phyloP scores from a whole-genome alignment of 2,329 filamentous ascomycete genomes.

The Aspergillus terreus region DNA sequence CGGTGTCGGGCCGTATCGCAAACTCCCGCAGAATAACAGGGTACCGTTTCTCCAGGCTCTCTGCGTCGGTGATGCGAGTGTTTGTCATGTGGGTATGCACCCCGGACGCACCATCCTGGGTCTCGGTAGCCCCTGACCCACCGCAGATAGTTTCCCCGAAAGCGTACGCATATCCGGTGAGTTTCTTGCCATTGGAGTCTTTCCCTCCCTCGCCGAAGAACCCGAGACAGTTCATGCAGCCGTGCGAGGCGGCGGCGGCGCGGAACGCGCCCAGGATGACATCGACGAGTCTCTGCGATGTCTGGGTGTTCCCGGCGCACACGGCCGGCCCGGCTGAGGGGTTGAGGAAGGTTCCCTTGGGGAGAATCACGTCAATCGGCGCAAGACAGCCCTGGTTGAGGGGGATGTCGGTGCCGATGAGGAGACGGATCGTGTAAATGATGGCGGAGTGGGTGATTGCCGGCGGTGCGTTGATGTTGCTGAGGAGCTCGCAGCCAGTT shows the following conservation, averaged over 20 bases:
- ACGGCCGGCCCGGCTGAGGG: constrained; percentile 75
- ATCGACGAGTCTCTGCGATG: constrained; percentile 74
- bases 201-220: constrained; percentile 56
- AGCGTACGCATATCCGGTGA: constrained; percentile 61
- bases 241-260: constrained; percentile 74
- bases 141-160: constrained; percentile 88
- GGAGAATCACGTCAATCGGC: constrained; percentile 69
- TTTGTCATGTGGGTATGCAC: constrained; percentile 88
- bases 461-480: constrained; percentile 75
- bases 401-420: constrained; percentile 78
- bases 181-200: too few species aligned
- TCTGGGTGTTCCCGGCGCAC: constrained; percentile 78
- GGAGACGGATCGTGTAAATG: constrained; percentile 77
- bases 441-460: constrained; percentile 81
- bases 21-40: constrained; percentile 73
- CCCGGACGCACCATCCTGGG: constrained; percentile 72
- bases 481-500: constrained; percentile 75
- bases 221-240: constrained; percentile 79
- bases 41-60: constrained; percentile 77
- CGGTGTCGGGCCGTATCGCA: constrained; percentile 60
- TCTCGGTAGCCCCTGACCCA: constrained; percentile 69
- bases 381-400: constrained; percentile 81
- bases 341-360: constrained; percentile 66
- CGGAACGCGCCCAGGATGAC: constrained; percentile 77
- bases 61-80: constrained; percentile 77